Percentiles rank a stretch among this genome's conserved stretches.
phyloP scores from a whole-genome alignment of 768 basidiomycete species.

The Termitomyces sp. region DNA sequence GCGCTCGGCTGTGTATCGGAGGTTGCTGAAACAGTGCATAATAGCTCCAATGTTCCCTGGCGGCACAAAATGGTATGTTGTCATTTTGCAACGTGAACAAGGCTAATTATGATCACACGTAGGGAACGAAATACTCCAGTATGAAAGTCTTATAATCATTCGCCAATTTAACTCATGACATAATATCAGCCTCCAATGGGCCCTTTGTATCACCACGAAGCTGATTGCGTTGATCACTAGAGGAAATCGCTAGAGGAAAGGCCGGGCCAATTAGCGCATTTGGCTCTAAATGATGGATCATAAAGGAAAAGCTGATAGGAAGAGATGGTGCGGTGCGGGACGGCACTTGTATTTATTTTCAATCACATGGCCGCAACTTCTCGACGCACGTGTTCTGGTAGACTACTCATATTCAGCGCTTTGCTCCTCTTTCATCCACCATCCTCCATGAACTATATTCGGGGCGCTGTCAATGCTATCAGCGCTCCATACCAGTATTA shows the following conservation, averaged over 20 bases:
- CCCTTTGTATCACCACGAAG: slow-evolving; percentile 62
- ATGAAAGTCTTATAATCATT: slow-evolving; percentile 24
- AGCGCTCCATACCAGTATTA: slow-evolving; percentile 88
- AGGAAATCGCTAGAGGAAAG: slow-evolving; percentile 22
- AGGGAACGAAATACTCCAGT: slow-evolving; percentile 85
- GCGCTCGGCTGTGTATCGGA: not conserved
- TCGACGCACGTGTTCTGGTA: slow-evolving; percentile 11
- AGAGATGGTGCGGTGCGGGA: not conserved
- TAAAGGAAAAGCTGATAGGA: not conserved
- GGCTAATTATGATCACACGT: slow-evolving; percentile 14
- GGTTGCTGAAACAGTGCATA: slow-evolving; percentile 4
- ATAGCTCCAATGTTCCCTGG: slow-evolving; percentile 79
- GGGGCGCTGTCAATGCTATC: slow-evolving; percentile 80
- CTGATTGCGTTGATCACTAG: slow-evolving; percentile 30
- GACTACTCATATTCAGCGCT: not conserved
- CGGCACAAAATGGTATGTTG: slow-evolving; percentile 90
- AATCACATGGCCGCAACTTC: slow-evolving; percentile 16
- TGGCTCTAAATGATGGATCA: slow-evolving; percentile 2
- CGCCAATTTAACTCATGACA: slow-evolving; percentile 11
- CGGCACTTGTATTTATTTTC: not conserved
- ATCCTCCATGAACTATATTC: slow-evolving; percentile 75
- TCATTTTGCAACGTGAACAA: slow-evolving; percentile 2
- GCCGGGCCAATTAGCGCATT: not conserved
- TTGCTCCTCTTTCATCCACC: slow-evolving; percentile 13
- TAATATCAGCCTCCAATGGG: slow-evolving; percentile 51